Percentiles rank a stretch among this genome's conserved stretches.
These are phyloP conservation scores for Adansonia grandidieri DNA, from an alignment of 441 rosid species.

Conservation along the genomic window DNA sequence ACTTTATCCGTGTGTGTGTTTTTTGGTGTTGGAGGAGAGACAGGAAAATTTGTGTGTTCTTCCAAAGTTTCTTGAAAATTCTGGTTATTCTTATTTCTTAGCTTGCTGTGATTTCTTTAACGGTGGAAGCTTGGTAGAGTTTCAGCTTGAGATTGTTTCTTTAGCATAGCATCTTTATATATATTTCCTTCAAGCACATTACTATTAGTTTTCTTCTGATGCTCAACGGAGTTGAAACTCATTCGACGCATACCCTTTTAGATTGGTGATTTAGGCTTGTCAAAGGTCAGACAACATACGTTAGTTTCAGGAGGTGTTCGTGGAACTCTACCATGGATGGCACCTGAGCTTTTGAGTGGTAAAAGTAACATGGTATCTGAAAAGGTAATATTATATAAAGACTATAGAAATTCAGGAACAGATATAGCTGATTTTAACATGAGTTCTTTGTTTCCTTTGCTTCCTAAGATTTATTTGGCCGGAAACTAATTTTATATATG, in stretches of 20 bases:
- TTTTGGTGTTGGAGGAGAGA: neutral
- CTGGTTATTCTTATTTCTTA: conserved; percentile 20
- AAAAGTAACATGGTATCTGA: too few relatives aligned
- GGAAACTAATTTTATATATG: neutral
- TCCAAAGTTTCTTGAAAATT: conserved; percentile 19
- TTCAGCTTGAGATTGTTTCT: conserved; percentile 19
- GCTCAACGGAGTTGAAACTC: conserved; percentile 21
- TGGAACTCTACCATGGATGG: conserved; percentile 99
- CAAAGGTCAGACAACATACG: conserved; percentile 95
- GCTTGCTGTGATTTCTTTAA: conserved; percentile 21
- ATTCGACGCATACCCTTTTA: conserved; percentile 36
- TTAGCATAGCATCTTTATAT: conserved; percentile 1
- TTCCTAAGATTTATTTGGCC: neutral
- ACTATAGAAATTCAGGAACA: neutral
- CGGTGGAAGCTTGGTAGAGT: conserved; percentile 8
- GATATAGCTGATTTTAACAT: neutral
- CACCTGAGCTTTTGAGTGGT: too few relatives aligned
- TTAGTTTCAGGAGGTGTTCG: conserved; percentile 98
- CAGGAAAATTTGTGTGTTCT: conserved; percentile 12
- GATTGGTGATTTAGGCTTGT: conserved; percentile 97
- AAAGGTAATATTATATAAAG: conserved; percentile 15
- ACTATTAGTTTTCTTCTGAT: conserved; percentile 9
- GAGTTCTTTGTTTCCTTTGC: neutral
- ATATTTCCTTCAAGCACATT: neutral
- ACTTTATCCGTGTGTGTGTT: neutral